A percentile compares a stretch with the other conserved stretches of the same genome.
phyloP scores from a whole-genome alignment of 2,329 filamentous ascomycete genomes.

The Alternaria ventricosa region DNA sequence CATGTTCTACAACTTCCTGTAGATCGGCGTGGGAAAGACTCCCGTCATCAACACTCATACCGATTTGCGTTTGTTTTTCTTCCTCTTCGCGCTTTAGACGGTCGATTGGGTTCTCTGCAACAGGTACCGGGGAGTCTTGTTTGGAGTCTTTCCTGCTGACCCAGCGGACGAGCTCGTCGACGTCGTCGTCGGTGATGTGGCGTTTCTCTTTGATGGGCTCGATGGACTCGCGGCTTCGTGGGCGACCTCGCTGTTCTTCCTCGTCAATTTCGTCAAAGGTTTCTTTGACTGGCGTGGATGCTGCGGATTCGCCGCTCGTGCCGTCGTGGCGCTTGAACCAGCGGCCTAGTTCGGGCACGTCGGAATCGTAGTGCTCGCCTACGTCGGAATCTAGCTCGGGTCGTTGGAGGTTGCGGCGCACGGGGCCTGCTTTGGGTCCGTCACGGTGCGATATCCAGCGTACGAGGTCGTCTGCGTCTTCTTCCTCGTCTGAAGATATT shows the following conservation, averaged over 20 bases:
- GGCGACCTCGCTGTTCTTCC: constrained; percentile 15
- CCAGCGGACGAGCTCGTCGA: constrained; percentile 37
- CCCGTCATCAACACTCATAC: constrained; percentile 25
- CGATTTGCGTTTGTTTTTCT: constrained; percentile 23
- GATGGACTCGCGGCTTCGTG: constrained; percentile 13
- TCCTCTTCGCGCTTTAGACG: constrained; percentile 11
- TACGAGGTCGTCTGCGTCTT: constrained; percentile 32
- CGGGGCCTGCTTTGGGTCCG: constrained; percentile 28
- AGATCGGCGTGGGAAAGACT: constrained; percentile 22
- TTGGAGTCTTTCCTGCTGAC: constrained; percentile 25
- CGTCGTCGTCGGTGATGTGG: constrained; percentile 27
- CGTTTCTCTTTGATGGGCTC: constrained; percentile 8
- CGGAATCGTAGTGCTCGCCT: constrained; percentile 23
- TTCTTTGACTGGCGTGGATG: constrained; percentile 5
- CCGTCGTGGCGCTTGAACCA: constrained; percentile 29
- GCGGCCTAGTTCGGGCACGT: constrained; percentile 30
- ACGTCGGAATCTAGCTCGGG: constrained; percentile 14
- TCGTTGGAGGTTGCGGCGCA: constrained; percentile 18
- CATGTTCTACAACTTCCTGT: constrained; percentile 11
- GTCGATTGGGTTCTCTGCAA: not conserved
- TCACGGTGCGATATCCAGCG: constrained; percentile 33
- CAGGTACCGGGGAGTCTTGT: not conserved
- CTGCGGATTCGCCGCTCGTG: constrained; percentile 33
- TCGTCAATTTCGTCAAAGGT: not conserved
- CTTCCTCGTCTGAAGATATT: constrained; percentile 22